phyloP scores from a whole-genome alignment of 192 early-diverging fungal species.

The Podila minutissima region DNA sequence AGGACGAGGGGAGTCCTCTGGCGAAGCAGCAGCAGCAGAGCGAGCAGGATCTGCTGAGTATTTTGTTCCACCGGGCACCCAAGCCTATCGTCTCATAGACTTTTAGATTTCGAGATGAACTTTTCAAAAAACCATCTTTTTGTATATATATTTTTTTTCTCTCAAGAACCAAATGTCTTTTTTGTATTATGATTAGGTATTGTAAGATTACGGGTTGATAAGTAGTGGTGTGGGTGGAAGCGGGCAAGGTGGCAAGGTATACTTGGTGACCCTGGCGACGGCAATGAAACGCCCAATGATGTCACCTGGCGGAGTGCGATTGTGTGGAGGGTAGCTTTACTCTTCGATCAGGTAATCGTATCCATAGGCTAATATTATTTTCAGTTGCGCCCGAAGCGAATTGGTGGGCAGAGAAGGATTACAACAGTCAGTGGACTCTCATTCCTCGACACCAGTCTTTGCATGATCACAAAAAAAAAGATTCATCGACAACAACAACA shows the following conservation, averaged over 20 bases:
- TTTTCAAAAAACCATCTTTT: no score
- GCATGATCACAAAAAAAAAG: no score
- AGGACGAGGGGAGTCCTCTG: slow-evolving; percentile 11
- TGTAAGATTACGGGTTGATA: no score
- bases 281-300: neutral
- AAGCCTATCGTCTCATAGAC: neutral
- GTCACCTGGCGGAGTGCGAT: neutral
- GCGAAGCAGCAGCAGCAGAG: neutral
- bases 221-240: no score
- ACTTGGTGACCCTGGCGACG: no score
- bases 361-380: slow-evolving; percentile 56
- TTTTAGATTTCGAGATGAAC: neutral
- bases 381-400: neutral
- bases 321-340: neutral
- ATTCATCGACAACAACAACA: neutral
- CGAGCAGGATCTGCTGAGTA: neutral
- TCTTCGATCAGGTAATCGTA: slow-evolving; percentile 65
- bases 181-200: no score
- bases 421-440: no score
- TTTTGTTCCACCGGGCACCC: neutral
- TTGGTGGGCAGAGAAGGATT: neutral
- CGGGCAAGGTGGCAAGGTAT: no score
- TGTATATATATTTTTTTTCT: no score
- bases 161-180: no score
- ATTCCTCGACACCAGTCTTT: neutral